Percentiles rank a stretch among this genome's conserved stretches.
Conservation (phyloP, 768 basidiomycete genomes). For the Macrocybe gigantea region DNA sequence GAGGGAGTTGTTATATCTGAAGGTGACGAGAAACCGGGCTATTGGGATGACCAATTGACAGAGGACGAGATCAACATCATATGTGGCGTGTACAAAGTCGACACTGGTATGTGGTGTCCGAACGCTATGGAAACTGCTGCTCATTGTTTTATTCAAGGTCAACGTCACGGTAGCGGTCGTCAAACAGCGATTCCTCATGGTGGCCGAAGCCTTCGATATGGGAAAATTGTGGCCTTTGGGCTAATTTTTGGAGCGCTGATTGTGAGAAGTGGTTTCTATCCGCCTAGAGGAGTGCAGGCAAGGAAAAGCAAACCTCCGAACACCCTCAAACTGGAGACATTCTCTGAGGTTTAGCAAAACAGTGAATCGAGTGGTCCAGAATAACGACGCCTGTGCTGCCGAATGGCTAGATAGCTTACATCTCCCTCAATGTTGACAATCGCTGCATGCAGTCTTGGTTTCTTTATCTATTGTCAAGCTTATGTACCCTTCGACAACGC, state of each 20-base stretch:
- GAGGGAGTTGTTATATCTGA: slow-evolving; percentile 2
- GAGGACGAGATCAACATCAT: slow-evolving; percentile 14
- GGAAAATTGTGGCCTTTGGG: slow-evolving; percentile 4
- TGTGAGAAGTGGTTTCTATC: slow-evolving; percentile 15
- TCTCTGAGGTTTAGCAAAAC: neutral
- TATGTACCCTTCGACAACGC: too few species aligned
- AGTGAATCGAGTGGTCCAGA: neutral
- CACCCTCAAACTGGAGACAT: neutral
- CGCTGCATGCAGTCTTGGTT: too few species aligned
- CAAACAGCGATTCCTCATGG: slow-evolving; percentile 10
- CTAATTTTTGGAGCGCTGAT: slow-evolving; percentile 12
- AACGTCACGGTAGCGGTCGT: neutral
- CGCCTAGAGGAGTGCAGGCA: neutral
- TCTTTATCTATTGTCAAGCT: too few species aligned
- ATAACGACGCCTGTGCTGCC: slow-evolving; percentile 3
- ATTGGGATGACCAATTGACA: slow-evolving; percentile 16
- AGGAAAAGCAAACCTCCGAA: slow-evolving; percentile 2
- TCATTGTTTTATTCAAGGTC: neutral
- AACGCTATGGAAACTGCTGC: neutral
- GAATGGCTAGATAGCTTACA: too few species aligned
- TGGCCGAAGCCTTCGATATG: slow-evolving; percentile 12
- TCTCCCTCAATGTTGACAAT: too few species aligned
- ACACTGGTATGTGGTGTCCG: slow-evolving; percentile 8
- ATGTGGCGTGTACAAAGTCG: slow-evolving; percentile 15
- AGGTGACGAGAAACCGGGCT: neutral